Evolutionary conservation across 1,284 basidiomycete genomes (phyloP), one percentile per base, ranked within the genome.

Genomic region (Coriolopsis trogii): DNA sequence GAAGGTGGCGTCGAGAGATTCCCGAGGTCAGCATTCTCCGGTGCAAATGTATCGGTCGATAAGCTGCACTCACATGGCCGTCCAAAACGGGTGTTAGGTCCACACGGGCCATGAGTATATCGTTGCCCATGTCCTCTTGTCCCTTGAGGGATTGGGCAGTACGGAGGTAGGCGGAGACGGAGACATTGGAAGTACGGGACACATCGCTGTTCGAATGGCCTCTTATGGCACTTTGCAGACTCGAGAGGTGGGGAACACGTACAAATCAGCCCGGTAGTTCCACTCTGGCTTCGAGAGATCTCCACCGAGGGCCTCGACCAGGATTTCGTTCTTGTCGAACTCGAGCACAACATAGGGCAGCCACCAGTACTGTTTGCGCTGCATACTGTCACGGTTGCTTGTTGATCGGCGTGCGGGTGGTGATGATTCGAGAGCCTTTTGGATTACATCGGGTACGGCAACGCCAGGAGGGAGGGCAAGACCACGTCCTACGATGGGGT

Each of bases 261-360:
- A 94, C 92, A 98, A 99, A 59, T 95, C 87, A n/a, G 96, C 93
- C 46, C 89, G 85, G 69, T 95, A 98, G 77, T 96, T 95, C 95
- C 95, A 99, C 42, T 93, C 83, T 1, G 96, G 96, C 64, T 76
- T 83, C 12, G 80, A 67, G 34, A 89, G 78, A 69, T 98, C 93
- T 29, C 96, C 96, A 5, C 92, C 95, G 59, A 98, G 81, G 6
- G 95, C 94, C 75, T 98, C 95, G 58, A 98, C 90, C 61, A 99
- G 76, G 59, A 99, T 89, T 72, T 99, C 95, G 74, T 99, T 99
- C 84, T 98, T 98, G 80, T 99, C 96, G 76, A 98, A 99, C 72
- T 98, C 95, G 59, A 98, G 85, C 33, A 97, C 95, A 68, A 97
- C 88, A 66, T 98, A 99, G 20, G 96, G 96, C 28, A 99, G 79